A percentile compares a stretch with the other conserved stretches of the same genome.
phyloP scores from a whole-genome alignment of 2,329 filamentous ascomycete species.

The Grosmannia huntii region DNA sequence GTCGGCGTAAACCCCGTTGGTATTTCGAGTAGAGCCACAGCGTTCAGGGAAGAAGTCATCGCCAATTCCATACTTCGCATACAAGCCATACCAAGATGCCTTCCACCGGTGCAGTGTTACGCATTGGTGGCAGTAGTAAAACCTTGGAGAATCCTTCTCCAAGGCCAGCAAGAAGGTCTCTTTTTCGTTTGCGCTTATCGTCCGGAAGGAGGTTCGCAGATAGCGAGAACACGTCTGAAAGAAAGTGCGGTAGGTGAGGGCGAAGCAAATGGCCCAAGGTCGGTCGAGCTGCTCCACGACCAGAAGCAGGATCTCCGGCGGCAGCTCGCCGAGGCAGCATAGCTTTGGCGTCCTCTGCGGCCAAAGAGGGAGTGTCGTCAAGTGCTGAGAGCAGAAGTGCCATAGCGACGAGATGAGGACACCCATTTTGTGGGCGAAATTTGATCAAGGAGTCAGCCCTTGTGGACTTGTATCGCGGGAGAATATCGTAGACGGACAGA shows the following conservation, averaged over 20 bases:
- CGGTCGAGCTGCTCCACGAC: background rate
- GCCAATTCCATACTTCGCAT: background rate
- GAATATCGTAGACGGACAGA: too few species aligned
- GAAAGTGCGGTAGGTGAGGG: background rate
- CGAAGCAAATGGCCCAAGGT: background rate
- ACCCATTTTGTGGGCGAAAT: too few species aligned
- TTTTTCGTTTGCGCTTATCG: background rate
- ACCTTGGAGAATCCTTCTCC: background rate
- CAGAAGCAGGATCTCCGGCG: background rate
- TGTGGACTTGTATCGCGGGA: too few species aligned
- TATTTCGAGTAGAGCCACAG: too few species aligned
- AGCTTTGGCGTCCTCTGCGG: background rate
- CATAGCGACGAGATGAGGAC: too few species aligned
- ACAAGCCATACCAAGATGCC: background rate
- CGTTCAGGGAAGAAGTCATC: background rate
- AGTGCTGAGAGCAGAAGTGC: too few species aligned
- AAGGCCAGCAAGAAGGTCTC: background rate
- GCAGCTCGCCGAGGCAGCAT: background rate
- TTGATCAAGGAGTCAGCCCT: too few species aligned
- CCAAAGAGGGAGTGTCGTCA: too few species aligned
- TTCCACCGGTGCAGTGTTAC: background rate
- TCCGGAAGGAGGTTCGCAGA: too few species aligned
- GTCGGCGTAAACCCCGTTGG: too few species aligned
- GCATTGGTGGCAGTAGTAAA: background rate
- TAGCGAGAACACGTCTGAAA: background rate